A percentile compares a stretch with the other conserved stretches of the same genome.
Evolutionary conservation across 2,329 filamentous ascomycete species (phyloP).

Genomic region (Colletotrichum sp.): DNA sequence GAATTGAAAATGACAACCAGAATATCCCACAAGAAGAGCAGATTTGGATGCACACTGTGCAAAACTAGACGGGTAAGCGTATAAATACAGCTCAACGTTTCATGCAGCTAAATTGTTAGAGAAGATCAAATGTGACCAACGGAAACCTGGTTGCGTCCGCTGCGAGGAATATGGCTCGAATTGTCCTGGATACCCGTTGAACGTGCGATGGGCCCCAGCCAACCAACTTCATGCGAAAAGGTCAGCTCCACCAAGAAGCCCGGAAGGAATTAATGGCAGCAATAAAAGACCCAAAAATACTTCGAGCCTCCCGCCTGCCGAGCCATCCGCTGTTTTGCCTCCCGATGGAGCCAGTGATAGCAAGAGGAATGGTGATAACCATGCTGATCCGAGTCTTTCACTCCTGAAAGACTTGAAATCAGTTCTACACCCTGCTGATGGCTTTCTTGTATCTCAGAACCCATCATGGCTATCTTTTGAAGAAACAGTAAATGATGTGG

Average conservation of each 20-base stretch:
- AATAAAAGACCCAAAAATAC: neutral
- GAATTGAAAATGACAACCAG: neutral
- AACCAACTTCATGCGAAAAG: neutral
- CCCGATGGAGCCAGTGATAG: neutral
- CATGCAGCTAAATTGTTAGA: neutral
- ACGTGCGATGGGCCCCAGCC: neutral
- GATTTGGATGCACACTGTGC: neutral
- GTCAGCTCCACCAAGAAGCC: neutral
- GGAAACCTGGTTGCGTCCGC: neutral
- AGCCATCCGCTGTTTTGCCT: neutral
- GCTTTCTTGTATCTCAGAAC: rapidly evolving
- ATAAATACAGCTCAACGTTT: rapidly evolving
- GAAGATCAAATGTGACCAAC: neutral
- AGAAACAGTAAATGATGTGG: neutral
- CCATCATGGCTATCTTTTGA: neutral
- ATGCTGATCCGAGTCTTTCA: neutral
- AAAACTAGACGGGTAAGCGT: neutral
- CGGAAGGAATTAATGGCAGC: rapidly evolving
- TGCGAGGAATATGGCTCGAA: neutral
- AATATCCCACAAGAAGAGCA: neutral
- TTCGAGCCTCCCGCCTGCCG: neutral
- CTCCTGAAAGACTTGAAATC: neutral
- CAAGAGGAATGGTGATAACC: neutral
- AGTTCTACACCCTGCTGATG: rapidly evolving
- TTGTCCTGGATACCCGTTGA: neutral